Evolutionary conservation across 75 land plant genomes (phyloP).

Genomic region (Sequoia sempervirens): DNA sequence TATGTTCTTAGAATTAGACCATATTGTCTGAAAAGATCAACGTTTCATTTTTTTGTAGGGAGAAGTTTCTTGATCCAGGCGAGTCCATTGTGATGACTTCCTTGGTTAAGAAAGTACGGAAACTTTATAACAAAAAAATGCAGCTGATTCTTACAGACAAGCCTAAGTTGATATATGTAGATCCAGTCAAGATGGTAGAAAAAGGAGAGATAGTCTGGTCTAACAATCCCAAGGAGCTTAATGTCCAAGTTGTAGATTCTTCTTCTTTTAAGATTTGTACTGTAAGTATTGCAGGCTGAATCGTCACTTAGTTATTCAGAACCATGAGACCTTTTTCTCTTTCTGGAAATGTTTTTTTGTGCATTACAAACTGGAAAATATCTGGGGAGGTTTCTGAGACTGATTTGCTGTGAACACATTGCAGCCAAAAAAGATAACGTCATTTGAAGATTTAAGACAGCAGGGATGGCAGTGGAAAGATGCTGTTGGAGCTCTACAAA

Average conservation of each 20-base stretch:
- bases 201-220: constrained; percentile 77
- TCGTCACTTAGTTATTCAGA: neutral
- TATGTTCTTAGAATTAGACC: neutral
- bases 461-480: constrained; percentile 79
- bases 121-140: constrained; percentile 66
- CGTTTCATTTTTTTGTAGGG: constrained; percentile 40
- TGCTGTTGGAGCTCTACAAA: constrained; percentile 66
- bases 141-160: constrained; percentile 84
- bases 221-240: constrained; percentile 57
- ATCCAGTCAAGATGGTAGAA: constrained; percentile 58
- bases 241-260: constrained; percentile 57
- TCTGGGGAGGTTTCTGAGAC: neutral
- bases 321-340: neutral
- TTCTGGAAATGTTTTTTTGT: neutral
- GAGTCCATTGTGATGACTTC: constrained; percentile 75
- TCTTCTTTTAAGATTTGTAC: constrained; percentile 65
- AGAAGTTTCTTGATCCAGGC: constrained; percentile 70
- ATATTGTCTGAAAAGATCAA: constrained; percentile 1
- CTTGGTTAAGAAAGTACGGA: constrained; percentile 62
- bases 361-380: neutral
- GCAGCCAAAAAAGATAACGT: constrained; percentile 62
- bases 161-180: constrained; percentile 77
- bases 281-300: constrained; percentile 26
- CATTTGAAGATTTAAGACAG: constrained; percentile 70
- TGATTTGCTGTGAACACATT: neutral